Evolutionary conservation across 2,329 filamentous ascomycete genomes (phyloP), one percentile per base, ranked within the genome.

Genomic region (Paraconiothyrium brasiliense): DNA sequence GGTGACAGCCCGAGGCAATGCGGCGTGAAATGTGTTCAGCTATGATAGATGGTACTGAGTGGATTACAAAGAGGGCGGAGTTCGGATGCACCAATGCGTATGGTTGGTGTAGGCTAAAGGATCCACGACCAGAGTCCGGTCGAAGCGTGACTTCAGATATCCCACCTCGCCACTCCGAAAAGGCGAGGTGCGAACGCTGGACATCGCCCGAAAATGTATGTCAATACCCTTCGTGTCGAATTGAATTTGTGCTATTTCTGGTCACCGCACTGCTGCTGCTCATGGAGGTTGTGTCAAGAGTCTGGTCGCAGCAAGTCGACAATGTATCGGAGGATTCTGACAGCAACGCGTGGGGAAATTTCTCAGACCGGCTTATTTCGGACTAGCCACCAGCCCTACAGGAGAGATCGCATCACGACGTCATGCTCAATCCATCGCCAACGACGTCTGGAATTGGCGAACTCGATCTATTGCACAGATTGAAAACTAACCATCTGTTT

Each of bases 21-120:
- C 9, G 16, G 16, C 8, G 7, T 30, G 8, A 8, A 49, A 13
- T 24, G 14, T 20, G 8, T 34, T 30, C 27, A 49, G 24, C 46
- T 49, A 14, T 7, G 4, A 30, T 20, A 47, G 22, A 13, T 30
- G 5, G 47, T n/a, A 11, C 4, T 11, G 22, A n/a, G 47, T 49
- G 47, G 24, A 49, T 49, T 49, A 34, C 47, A 27, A 49, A 49
- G 47, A 35, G 34, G 47, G 47, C 27, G 27, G 47, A 49, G 24
- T 49, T 27, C 46, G 46, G 46, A 49, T 49, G 46, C 14, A 16
- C 20, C 37, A 4, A n/a, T 4, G 43, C 43, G 14, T 20, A 4
- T 20, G 46, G 46, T 11, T 49, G 46, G 43, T 27, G 10, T 7
- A 22, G 43, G n/a, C 8, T 41, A 11, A 24, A 48, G 46, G 24